A percentile compares a stretch with the other conserved stretches of the same genome.
These are phyloP conservation scores for Thalassiosira livingstoniorum DNA, from an alignment of 352 stramenopile genomes.

Conservation along the genomic window DNA sequence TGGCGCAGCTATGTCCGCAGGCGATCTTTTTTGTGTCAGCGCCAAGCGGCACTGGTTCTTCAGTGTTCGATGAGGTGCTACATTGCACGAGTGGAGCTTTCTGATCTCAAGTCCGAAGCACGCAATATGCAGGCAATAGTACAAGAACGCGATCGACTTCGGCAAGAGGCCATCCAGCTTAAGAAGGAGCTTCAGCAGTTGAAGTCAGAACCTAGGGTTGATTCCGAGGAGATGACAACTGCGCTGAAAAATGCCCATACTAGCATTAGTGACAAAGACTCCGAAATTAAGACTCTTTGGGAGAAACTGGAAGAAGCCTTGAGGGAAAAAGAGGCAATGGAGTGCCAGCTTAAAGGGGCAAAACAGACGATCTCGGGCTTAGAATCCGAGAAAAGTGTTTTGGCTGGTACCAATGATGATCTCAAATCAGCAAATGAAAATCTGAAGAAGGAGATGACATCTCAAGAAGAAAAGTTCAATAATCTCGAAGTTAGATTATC, in stretches of 20 bases:
- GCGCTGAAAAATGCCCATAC: neutral
- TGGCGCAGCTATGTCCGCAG: constrained; percentile 30
- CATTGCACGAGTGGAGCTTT: constrained; percentile 9
- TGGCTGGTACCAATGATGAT: constrained; percentile 1
- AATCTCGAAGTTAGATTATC: neutral
- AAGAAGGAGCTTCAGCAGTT: constrained; percentile 33
- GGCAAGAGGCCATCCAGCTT: constrained; percentile 30
- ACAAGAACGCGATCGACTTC: constrained; percentile 53
- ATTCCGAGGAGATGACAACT: neutral
- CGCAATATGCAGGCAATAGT: constrained; percentile 49
- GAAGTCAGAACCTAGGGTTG: constrained; percentile 8
- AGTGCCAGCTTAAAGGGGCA: constrained; percentile 5
- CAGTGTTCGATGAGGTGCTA: constrained; percentile 53
- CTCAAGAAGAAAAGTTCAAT: neutral
- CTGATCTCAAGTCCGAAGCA: constrained; percentile 27
- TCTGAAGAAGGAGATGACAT: constrained; percentile 16
- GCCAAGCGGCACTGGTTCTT: constrained; percentile 37
- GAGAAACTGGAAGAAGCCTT: constrained; percentile 11
- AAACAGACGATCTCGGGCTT: constrained; percentile 2
- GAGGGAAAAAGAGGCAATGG: constrained; percentile 14
- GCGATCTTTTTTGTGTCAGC: constrained; percentile 17
- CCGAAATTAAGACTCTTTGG: constrained; percentile 24
- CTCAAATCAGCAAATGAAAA: constrained; percentile 23
- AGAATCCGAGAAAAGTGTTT: constrained; percentile 9
- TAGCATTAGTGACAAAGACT: constrained; percentile 10